phyloP scores from a whole-genome alignment of 768 basidiomycete species.

The Mycena polygramma region DNA sequence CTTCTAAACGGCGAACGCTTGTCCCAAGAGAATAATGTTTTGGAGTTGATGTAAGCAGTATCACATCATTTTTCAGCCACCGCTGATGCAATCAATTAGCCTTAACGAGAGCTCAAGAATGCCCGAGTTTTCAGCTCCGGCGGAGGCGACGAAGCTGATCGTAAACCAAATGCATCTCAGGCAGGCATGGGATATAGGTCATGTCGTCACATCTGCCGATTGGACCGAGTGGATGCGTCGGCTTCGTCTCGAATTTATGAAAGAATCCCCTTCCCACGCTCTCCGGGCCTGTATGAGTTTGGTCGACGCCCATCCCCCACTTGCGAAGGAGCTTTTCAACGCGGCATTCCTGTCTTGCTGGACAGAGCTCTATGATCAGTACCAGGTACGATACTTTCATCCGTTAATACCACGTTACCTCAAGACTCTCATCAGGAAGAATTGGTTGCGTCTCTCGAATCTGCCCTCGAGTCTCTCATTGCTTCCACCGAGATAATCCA shows the following conservation, averaged over 20 bases:
- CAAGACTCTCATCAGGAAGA: conserved; percentile 77
- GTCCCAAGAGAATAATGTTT: conserved; percentile 83
- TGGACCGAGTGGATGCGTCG: conserved; percentile 98
- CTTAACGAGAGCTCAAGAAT: conserved; percentile 71
- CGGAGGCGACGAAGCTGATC: conserved; percentile 88
- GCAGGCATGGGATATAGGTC: conserved; percentile 93
- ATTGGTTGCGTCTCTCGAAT: conserved; percentile 90
- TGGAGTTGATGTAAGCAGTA: conserved; percentile 72
- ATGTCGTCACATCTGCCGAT: conserved; percentile 82
- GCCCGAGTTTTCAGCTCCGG: conserved; percentile 84
- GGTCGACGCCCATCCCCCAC: conserved; percentile 90
- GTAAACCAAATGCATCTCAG: conserved; percentile 99
- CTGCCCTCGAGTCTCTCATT: conserved; percentile 80
- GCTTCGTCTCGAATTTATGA: conserved; percentile 95
- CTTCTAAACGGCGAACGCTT: conserved; percentile 93
- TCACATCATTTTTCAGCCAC: conserved; percentile 12
- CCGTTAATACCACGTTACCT: conserved; percentile 18
- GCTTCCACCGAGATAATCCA: conserved; percentile 93
- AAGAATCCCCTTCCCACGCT: conserved; percentile 98
- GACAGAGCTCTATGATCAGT: conserved; percentile 95
- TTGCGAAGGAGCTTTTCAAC: conserved; percentile 96
- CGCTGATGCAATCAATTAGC: conserved; percentile 44
- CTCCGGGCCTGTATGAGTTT: conserved; percentile 95
- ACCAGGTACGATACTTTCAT: conserved; percentile 74
- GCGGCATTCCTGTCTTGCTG: conserved; percentile 99